Conservation (phyloP, 2,329 filamentous ascomycete genomes). For the Fusarium sacchari region DNA sequence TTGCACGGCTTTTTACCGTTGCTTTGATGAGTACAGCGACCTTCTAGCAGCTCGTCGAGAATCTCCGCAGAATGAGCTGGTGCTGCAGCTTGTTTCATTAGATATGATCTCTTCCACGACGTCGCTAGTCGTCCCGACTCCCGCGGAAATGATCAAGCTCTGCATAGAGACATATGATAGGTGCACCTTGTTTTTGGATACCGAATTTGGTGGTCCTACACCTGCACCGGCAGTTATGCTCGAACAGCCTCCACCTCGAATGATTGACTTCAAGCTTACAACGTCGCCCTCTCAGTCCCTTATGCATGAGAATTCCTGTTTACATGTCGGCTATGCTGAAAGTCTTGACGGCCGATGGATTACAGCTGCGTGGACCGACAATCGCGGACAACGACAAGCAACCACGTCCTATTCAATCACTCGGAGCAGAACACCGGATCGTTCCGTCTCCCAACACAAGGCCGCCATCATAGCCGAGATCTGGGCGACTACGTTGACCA, state of each 20-base stretch:
- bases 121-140: slow-evolving; percentile 69
- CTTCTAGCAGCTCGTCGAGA: slow-evolving; percentile 55
- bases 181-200: slow-evolving; percentile 62
- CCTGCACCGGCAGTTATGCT: slow-evolving; percentile 78
- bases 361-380: slow-evolving; percentile 83
- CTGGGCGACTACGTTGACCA: slow-evolving; percentile 80
- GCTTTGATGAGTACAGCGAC: slow-evolving; percentile 70
- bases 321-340: slow-evolving; percentile 82
- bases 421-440: slow-evolving; percentile 62
- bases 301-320: slow-evolving; percentile 79
- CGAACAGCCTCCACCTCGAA: slow-evolving; percentile 74
- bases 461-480: slow-evolving; percentile 76
- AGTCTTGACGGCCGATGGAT: slow-evolving; percentile 83
- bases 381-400: slow-evolving; percentile 76
- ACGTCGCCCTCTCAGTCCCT: slow-evolving; percentile 76
- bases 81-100: slow-evolving; percentile 79
- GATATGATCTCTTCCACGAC: slow-evolving; percentile 72
- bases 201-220: slow-evolving; percentile 58
- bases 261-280: slow-evolving; percentile 79
- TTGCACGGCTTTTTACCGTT: slow-evolving; percentile 77
- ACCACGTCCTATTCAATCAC: slow-evolving; percentile 78
- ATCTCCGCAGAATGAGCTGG: slow-evolving; percentile 69
- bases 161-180: slow-evolving; percentile 83
- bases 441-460: slow-evolving; percentile 57
- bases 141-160: slow-evolving; percentile 68